These are phyloP conservation scores for Xylariales sp. DNA, from an alignment of 2,329 filamentous ascomycete genomes.

Conservation along the genomic window DNA sequence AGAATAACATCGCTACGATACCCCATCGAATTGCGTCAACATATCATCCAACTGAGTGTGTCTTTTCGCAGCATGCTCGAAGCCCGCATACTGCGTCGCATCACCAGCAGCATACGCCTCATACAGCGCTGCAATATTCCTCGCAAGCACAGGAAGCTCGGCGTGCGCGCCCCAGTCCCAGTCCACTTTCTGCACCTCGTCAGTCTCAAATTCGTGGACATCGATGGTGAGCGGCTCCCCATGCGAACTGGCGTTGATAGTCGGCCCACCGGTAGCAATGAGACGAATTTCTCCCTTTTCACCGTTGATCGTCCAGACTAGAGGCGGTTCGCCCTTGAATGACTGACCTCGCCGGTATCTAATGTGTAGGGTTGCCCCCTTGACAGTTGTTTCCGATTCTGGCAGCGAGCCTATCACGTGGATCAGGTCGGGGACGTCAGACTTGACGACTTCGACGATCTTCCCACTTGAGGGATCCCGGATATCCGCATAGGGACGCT, in stretches of 20 bases:
- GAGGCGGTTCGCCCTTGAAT: conserved; percentile 38
- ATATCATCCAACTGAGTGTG: conserved; percentile 12
- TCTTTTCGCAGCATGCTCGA: conserved; percentile 12
- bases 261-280: conserved; percentile 15
- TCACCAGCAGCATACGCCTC: conserved; percentile 41
- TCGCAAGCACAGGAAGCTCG: conserved; percentile 34
- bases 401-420: conserved; percentile 25
- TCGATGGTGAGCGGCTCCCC: conserved; percentile 38
- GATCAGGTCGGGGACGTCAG: conserved; percentile 17
- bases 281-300: conserved; percentile 44
- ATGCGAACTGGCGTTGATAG: conserved; percentile 22
- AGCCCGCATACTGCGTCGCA: conserved; percentile 7
- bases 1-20: too few relatives aligned
- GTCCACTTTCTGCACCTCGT: conserved; percentile 35
- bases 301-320: conserved; percentile 46
- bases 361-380: conserved; percentile 34
- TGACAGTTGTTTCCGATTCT: conserved; percentile 14
- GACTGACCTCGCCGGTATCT: conserved; percentile 40
- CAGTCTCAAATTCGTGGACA: conserved; percentile 43
- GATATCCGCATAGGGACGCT: conserved; percentile 36
- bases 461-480: conserved; percentile 26
- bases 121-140: conserved; percentile 50
- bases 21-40: not conserved
- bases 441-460: conserved; percentile 26
- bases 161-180: conserved; percentile 40